Evolutionary conservation across 2,329 filamentous ascomycete species (phyloP).

Genomic region (Didymella pinodella): DNA sequence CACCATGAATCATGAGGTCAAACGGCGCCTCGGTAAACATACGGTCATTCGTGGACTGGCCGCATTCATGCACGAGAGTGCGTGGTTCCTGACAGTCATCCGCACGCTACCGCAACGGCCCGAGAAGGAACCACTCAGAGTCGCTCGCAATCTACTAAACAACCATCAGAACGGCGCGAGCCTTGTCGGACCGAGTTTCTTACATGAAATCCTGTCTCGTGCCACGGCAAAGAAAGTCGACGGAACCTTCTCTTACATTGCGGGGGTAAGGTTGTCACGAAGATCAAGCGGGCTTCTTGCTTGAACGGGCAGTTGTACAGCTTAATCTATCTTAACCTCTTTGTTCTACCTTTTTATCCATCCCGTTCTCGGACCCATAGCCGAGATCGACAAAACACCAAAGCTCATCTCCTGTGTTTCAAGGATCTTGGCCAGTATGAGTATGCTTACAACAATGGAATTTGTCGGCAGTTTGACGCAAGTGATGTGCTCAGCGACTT

Average conservation of each 20-base stretch:
- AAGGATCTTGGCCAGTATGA: slow-evolving; percentile 8
- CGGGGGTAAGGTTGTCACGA: slow-evolving; percentile 7
- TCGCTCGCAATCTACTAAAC: neutral
- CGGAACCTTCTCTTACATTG: slow-evolving; percentile 10
- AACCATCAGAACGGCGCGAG: slow-evolving; percentile 6
- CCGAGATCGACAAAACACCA: slow-evolving; percentile 19
- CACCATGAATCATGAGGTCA: slow-evolving; percentile 12
- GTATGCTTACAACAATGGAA: slow-evolving; percentile 2
- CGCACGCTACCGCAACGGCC: slow-evolving; percentile 14
- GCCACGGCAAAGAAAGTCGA: slow-evolving; percentile 10
- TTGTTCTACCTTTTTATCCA: slow-evolving; percentile 4
- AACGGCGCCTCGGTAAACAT: slow-evolving; percentile 3
- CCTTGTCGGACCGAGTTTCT: slow-evolving; percentile 21
- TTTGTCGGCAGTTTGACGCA: slow-evolving; percentile 7
- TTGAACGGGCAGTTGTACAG: slow-evolving; percentile 13
- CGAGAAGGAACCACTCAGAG: slow-evolving; percentile 16
- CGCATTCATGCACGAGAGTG: slow-evolving; percentile 13
- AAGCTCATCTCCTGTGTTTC: slow-evolving; percentile 16
- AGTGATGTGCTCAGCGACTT: slow-evolving; percentile 3
- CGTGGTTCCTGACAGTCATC: slow-evolving; percentile 18
- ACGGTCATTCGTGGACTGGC: slow-evolving; percentile 16
- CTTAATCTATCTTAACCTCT: slow-evolving; percentile 12
- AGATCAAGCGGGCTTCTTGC: slow-evolving; percentile 14
- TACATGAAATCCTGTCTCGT: slow-evolving; percentile 10
- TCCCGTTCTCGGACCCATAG: neutral